Conservation (phyloP, 169 alveolate species). For the Fabrea salina region DNA sequence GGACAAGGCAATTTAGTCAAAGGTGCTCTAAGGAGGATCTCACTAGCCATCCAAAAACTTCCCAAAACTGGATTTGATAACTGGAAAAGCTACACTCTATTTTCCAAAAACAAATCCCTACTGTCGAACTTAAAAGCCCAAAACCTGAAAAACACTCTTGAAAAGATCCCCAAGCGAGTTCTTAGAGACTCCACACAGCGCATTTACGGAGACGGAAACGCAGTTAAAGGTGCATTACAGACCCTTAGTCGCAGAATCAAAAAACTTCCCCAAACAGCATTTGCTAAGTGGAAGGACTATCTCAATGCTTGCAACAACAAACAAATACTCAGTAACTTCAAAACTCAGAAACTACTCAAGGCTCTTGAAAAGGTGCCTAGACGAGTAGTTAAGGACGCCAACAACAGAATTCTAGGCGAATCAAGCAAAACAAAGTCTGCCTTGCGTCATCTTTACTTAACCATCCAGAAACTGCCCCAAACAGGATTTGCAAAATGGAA, state of each 20-base stretch:
- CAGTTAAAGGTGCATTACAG: neutral
- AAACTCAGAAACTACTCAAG: neutral
- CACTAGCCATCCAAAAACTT: neutral
- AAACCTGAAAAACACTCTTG: neutral
- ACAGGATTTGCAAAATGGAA: too few relatives aligned
- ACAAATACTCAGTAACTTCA: neutral
- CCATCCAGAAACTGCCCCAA: too few relatives aligned
- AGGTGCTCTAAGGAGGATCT: neutral
- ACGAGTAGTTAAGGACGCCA: too few relatives aligned
- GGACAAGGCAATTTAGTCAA: neutral
- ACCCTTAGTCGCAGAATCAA: neutral
- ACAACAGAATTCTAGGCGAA: too few relatives aligned
- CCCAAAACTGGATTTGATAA: constrained; percentile 7
- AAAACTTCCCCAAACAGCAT: neutral
- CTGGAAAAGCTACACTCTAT: neutral
- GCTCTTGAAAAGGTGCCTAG: neutral
- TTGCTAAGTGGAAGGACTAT: neutral
- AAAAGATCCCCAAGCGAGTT: neutral
- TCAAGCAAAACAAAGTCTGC: too few relatives aligned
- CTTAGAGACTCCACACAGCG: neutral
- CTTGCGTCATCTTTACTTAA: too few relatives aligned
- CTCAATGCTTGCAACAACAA: neutral
- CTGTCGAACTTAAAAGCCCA: neutral
- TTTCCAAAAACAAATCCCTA: neutral
- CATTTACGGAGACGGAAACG: neutral